These are phyloP conservation scores for Cucumis sativus DNA, from an alignment of 306 rosid species.

Conservation along the genomic window Cucumber_9930_V3 NC_026656.2:13715001-13715500, in stretches of 20 bases:
- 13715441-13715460: too few relatives aligned
- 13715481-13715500: too few relatives aligned
- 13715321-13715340: constrained; percentile 97
- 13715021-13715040: constrained; percentile 75
- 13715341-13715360: constrained; percentile 52
- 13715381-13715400: background rate
- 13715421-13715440: too few relatives aligned
- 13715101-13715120: constrained; percentile 17
- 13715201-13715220: constrained; percentile 54
- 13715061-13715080: constrained; percentile 40
- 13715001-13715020: background rate
- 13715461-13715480: too few relatives aligned
- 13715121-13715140: constrained; percentile 36
- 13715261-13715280: constrained; percentile 85
- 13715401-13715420: too few relatives aligned
- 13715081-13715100: constrained; percentile 50
- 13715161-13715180: constrained; percentile 77
- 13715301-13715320: constrained; percentile 76
- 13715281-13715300: constrained; percentile 81
- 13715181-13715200: constrained; percentile 47
- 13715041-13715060: constrained; percentile 56
- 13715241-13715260: constrained; percentile 91
- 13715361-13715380: too few relatives aligned
- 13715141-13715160: constrained; percentile 74
- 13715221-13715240: constrained; percentile 62